phyloP scores from a whole-genome alignment of 2,329 filamentous ascomycete species.

The Phialophora verrucosa region DNA sequence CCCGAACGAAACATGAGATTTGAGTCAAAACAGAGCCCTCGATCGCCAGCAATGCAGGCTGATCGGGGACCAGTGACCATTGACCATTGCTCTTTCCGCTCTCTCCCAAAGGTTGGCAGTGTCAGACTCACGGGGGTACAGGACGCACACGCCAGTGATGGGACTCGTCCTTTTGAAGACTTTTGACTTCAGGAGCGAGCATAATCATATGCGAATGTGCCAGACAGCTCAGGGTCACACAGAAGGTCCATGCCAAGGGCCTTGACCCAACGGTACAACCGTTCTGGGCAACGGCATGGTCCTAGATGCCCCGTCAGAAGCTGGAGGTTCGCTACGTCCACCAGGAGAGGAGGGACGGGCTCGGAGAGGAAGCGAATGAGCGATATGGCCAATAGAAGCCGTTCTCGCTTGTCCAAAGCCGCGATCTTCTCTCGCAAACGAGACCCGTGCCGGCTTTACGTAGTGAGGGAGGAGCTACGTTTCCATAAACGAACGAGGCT shows the following conservation, averaged over 20 bases:
- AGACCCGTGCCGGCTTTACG: constrained; percentile 14
- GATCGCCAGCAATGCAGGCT: neutral
- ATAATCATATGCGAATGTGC: neutral
- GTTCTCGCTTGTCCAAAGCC: neutral
- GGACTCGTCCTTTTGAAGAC: neutral
- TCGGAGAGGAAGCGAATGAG: neutral
- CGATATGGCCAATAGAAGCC: neutral
- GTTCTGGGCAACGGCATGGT: neutral
- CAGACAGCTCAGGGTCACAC: neutral
- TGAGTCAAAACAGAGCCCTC: neutral
- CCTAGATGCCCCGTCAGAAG: neutral
- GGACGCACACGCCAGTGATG: no score
- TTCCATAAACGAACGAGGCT: constrained; percentile 22
- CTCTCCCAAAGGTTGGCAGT: neutral
- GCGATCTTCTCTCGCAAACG: neutral
- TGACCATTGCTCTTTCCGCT: neutral
- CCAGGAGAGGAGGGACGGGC: no score
- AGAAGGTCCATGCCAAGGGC: neutral
- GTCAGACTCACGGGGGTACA: no score
- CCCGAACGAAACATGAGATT: neutral
- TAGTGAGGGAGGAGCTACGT: constrained; percentile 1
- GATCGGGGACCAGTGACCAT: neutral
- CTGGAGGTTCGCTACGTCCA: neutral
- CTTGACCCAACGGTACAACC: neutral
- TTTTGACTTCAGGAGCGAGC: no score